Percentiles rank a stretch among this genome's conserved stretches.
Conservation (phyloP, 805 yeast genomes). For the Hanseniaspora jakobsenii region DNA sequence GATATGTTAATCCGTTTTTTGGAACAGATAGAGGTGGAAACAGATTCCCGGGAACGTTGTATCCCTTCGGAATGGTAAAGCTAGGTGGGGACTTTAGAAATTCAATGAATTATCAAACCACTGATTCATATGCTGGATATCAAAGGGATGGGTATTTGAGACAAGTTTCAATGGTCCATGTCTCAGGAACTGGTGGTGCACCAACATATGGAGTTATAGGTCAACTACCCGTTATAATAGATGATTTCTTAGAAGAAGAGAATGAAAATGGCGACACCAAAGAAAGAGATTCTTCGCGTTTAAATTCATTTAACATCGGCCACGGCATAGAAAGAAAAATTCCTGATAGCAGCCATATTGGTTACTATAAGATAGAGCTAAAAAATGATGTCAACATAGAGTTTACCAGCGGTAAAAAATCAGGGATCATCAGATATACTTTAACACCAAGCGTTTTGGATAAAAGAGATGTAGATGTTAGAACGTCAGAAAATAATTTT, state of each 20-base stretch:
- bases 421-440: constrained; percentile 25
- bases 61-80: constrained; percentile 32
- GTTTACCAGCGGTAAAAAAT: constrained; percentile 24
- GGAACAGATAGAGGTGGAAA: constrained; percentile 30
- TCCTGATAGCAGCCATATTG: constrained; percentile 23
- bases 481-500: no score
- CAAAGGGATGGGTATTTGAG: constrained; percentile 26
- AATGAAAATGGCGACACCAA: background rate
- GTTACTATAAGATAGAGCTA: constrained; percentile 23
- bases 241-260: no score
- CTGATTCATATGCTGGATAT: constrained; percentile 29
- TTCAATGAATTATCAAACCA: constrained; percentile 12
- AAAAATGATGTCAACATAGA: constrained; percentile 23
- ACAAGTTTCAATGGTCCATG: constrained; percentile 32
- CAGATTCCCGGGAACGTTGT: constrained; percentile 29
- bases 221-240: constrained; percentile 22
- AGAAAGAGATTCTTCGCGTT: background rate
- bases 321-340: constrained; percentile 17
- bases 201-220: constrained; percentile 30
- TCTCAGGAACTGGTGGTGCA: constrained; percentile 33
- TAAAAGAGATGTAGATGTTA: no score
- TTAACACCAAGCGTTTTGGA: no score
- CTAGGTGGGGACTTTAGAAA: constrained; percentile 27
- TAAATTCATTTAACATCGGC: constrained; percentile 17
- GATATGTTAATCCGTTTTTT: constrained; percentile 28